These are phyloP conservation scores for Trebouxia sp. DNA, from an alignment of 139 green algal species.

Conservation along the genomic window DNA sequence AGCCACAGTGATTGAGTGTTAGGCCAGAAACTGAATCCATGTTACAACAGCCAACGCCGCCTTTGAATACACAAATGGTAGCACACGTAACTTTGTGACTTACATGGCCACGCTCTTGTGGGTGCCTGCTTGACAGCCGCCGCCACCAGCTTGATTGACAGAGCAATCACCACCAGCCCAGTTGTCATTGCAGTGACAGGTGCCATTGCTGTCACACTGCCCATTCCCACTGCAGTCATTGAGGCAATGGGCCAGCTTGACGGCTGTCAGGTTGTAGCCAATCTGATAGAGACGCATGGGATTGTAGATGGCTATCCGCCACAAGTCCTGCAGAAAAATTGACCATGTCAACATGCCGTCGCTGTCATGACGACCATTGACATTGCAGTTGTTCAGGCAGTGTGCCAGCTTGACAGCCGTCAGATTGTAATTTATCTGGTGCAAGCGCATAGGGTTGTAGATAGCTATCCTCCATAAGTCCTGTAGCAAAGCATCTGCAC, in stretches of 20 bases:
- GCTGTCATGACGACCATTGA: constrained; percentile 38
- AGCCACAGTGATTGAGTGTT: too few species aligned
- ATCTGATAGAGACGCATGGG: constrained; percentile 48
- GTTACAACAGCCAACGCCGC: too few species aligned
- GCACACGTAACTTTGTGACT: not conserved
- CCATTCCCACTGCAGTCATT: constrained; percentile 57
- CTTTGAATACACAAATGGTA: too few species aligned
- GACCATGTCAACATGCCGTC: not conserved
- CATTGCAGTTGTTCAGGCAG: constrained; percentile 59
- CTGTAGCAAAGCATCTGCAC: constrained; percentile 26
- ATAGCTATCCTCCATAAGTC: constrained; percentile 42
- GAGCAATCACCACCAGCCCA: constrained; percentile 66
- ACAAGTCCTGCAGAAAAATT: constrained; percentile 30
- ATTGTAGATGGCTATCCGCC: constrained; percentile 56
- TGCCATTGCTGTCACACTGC: constrained; percentile 49
- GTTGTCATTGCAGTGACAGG: constrained; percentile 51
- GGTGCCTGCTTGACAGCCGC: not conserved
- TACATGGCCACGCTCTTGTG: not conserved
- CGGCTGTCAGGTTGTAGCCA: constrained; percentile 49
- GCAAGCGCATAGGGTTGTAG: constrained; percentile 50
- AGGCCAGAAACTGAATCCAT: too few species aligned
- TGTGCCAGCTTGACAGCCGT: constrained; percentile 19
- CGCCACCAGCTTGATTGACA: constrained; percentile 28
- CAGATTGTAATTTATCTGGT: not conserved
- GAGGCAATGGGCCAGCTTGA: constrained; percentile 48